These are phyloP conservation scores for Jacaranda copaia DNA, from an alignment of 257 asterid genomes.

Conservation along the genomic window DNA sequence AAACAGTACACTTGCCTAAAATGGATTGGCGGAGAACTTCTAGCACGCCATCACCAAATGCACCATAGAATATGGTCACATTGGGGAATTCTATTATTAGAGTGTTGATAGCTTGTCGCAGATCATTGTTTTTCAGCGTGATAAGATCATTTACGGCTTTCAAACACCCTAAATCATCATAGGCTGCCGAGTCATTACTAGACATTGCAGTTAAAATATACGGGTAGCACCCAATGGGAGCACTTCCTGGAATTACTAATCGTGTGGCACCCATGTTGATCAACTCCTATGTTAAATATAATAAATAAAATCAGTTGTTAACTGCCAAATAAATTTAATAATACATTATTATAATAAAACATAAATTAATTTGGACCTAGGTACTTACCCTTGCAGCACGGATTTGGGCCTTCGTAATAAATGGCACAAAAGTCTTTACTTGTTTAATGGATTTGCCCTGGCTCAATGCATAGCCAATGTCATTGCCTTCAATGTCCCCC, in stretches of 20 bases:
- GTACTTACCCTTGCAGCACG: conserved; percentile 34
- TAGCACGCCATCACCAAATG: not conserved
- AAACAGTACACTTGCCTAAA: no score
- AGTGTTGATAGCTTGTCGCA: not conserved
- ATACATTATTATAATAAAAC: no score
- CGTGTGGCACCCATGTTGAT: no score
- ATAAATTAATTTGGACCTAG: no score
- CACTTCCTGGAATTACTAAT: conserved; percentile 5
- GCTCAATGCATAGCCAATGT: conserved; percentile 28
- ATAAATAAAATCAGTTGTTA: no score
- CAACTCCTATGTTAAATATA: no score
- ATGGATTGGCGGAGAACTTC: no score
- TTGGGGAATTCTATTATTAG: not conserved
- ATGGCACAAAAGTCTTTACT: conserved; percentile 34
- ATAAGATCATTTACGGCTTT: conserved; percentile 6
- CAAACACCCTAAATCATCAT: conserved; percentile 17
- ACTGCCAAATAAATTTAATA: no score
- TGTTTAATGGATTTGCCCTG: conserved; percentile 40
- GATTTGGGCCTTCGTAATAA: conserved; percentile 26
- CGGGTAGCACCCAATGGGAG: conserved; percentile 23
- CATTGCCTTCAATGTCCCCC: conserved; percentile 43
- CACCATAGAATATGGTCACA: not conserved
- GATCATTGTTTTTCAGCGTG: not conserved
- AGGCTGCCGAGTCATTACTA: conserved; percentile 3
- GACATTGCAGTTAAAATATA: not conserved